Conservation (phyloP, 768 basidiomycete species). For the Boletus barrowsii region DNA sequence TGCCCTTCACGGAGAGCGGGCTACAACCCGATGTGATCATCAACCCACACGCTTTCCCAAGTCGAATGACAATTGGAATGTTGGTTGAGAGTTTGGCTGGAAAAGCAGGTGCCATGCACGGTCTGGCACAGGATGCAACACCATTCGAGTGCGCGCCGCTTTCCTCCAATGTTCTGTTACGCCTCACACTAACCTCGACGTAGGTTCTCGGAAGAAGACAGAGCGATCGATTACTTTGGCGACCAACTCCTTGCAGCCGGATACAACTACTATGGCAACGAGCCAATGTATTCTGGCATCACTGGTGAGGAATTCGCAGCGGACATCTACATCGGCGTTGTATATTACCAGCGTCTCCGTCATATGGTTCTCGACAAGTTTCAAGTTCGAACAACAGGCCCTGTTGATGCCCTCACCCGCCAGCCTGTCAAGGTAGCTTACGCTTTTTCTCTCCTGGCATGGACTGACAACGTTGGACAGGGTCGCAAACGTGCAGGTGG, state of each 20-base stretch:
- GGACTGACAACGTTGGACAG: conserved; percentile 37
- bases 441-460: not conserved
- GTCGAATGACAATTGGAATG: conserved; percentile 99
- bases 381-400: conserved; percentile 97
- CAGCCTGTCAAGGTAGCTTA: conserved; percentile 90
- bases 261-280: conserved; percentile 99
- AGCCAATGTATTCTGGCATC: conserved; percentile 99
- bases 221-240: conserved; percentile 97
- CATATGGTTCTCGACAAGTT: conserved; percentile 99
- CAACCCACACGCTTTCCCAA: conserved; percentile 99
- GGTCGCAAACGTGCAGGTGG: conserved; percentile 98
- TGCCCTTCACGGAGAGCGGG: conserved; percentile 98
- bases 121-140: conserved; percentile 96
- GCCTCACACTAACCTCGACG: conserved; percentile 7
- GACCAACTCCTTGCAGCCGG: conserved; percentile 90
- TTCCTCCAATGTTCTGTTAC: conserved; percentile 3
- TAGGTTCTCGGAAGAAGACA: conserved; percentile 94
- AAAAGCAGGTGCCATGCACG: conserved; percentile 99
- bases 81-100: conserved; percentile 99
- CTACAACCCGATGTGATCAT: conserved; percentile 99
- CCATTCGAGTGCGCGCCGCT: conserved; percentile 80
- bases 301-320: conserved; percentile 98
- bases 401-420: conserved; percentile 91
- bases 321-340: conserved; percentile 97
- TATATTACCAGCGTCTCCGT: conserved; percentile 96